Conservation (phyloP, 257 asterid species). For the Plantago major region DNA sequence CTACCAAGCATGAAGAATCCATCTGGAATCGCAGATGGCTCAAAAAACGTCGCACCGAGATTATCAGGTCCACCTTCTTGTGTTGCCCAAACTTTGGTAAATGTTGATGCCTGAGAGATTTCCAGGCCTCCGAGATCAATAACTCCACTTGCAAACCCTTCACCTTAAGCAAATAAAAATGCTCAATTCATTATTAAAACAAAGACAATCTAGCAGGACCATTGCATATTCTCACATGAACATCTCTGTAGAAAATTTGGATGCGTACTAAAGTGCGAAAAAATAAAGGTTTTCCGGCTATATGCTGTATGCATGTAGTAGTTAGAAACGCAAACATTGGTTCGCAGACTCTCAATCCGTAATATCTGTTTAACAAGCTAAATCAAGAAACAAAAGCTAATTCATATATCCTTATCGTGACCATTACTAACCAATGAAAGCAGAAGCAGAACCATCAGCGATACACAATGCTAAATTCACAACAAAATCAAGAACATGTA, state of each 20-base stretch:
- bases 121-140: constrained; percentile 70
- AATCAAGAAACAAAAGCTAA: too few relatives aligned
- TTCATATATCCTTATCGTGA: too few relatives aligned
- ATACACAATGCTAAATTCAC: not conserved
- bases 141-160: constrained; percentile 48
- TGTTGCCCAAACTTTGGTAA: constrained; percentile 53
- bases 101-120: constrained; percentile 40
- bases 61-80: constrained; percentile 73
- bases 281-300: not conserved
- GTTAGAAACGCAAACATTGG: not conserved
- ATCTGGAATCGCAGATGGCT: constrained; percentile 59
- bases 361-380: not conserved
- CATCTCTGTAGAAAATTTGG: not conserved
- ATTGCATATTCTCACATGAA: not conserved
- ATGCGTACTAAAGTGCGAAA: not conserved
- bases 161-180: constrained; percentile 27
- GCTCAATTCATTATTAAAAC: not conserved
- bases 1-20: constrained; percentile 70
- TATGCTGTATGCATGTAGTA: not conserved
- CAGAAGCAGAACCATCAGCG: constrained; percentile 37
- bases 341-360: not conserved
- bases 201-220: not conserved
- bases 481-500: not conserved
- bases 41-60: constrained; percentile 65
- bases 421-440: too few relatives aligned